These are phyloP conservation scores for Fusarium sp. DNA, from an alignment of 2,329 filamentous ascomycete genomes.

Conservation along the genomic window DNA sequence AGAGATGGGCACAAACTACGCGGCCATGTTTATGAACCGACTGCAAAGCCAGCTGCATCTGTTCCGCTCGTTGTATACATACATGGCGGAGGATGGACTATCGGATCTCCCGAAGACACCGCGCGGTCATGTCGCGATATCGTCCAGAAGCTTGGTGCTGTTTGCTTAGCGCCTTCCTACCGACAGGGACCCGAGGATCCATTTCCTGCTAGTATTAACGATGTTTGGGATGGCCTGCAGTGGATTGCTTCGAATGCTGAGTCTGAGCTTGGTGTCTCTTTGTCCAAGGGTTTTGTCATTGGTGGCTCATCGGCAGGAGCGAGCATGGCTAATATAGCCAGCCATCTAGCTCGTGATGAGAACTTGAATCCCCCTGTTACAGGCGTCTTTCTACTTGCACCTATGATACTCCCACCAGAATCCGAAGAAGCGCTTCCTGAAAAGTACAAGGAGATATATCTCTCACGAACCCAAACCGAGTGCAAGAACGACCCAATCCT, in stretches of 20 bases:
- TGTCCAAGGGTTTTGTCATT: background rate
- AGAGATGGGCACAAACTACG: background rate
- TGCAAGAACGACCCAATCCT: background rate
- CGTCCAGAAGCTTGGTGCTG: background rate
- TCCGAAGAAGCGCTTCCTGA: background rate
- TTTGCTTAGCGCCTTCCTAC: constrained; percentile 6
- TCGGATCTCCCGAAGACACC: background rate
- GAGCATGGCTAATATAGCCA: constrained; percentile 5
- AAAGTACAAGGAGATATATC: background rate
- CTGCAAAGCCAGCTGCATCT: fast-evolving
- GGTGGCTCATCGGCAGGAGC: constrained; percentile 11
- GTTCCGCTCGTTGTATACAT: background rate
- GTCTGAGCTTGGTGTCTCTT: background rate
- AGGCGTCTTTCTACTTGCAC: background rate
- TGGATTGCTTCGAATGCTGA: background rate
- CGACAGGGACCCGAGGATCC: background rate
- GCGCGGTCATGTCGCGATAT: constrained; percentile 1
- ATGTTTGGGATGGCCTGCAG: constrained; percentile 2
- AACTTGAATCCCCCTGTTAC: background rate
- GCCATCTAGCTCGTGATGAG: constrained; percentile 5
- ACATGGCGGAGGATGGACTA: constrained; percentile 10
- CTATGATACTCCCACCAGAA: background rate
- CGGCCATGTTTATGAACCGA: background rate
- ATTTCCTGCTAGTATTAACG: constrained; percentile 1
- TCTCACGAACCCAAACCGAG: background rate